These are phyloP conservation scores for Pleurotus citrinopileatus DNA, from an alignment of 768 basidiomycete genomes.

Conservation along the genomic window DNA sequence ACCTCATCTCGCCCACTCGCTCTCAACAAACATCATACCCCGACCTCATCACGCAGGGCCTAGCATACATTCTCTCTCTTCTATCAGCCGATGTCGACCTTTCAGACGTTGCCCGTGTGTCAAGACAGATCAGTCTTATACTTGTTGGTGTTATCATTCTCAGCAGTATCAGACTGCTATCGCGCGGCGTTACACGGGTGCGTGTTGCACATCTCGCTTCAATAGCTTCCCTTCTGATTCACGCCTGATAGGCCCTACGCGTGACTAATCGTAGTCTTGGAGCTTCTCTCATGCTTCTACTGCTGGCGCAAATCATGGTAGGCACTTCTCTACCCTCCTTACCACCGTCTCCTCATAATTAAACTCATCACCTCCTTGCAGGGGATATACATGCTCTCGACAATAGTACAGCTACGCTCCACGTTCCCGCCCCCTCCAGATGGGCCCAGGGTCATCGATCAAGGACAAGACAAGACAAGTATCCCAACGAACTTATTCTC, in stretches of 20 bases:
- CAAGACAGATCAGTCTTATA: conserved; percentile 55
- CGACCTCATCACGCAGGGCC: conserved; percentile 38
- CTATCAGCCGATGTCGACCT: conserved; percentile 22
- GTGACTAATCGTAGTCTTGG: conserved; percentile 69
- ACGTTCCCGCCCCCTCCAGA: conserved; percentile 67
- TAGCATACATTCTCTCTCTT: conserved; percentile 29
- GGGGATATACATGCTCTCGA: conserved; percentile 84
- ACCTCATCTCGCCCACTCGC: conserved; percentile 40
- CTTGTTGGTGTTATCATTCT: conserved; percentile 78
- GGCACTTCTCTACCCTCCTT: conserved; percentile 14
- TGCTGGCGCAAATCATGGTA: conserved; percentile 84
- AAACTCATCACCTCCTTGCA: conserved; percentile 23
- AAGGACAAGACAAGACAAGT: neutral
- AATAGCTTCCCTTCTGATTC: neutral
- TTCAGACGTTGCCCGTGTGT: conserved; percentile 33
- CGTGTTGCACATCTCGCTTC: conserved; percentile 20
- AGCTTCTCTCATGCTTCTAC: conserved; percentile 72
- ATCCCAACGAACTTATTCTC: conserved; percentile 53
- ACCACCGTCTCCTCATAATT: neutral
- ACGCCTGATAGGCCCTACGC: conserved; percentile 43
- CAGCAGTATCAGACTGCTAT: conserved; percentile 65
- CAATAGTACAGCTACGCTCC: conserved; percentile 77
- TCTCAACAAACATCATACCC: conserved; percentile 33
- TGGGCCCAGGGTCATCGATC: conserved; percentile 7
- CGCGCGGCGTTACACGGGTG: conserved; percentile 65